These are phyloP conservation scores for Podaxis sp. DNA, from an alignment of 768 basidiomycete genomes.

Conservation along the genomic window DNA sequence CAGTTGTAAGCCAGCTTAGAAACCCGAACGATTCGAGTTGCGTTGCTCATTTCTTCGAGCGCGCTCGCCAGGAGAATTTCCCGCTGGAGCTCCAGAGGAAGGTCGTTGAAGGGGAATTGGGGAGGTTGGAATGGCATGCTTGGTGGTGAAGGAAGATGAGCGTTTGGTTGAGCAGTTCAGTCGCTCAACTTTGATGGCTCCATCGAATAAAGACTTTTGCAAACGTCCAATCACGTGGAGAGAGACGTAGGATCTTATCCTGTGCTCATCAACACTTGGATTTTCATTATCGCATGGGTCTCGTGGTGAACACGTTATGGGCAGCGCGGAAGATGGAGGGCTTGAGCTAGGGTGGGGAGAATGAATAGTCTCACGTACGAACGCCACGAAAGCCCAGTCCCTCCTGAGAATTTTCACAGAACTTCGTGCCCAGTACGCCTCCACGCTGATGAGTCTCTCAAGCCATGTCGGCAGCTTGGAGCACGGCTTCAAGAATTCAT, in stretches of 20 bases:
- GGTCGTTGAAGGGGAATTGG: constrained; percentile 29
- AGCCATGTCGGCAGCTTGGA: constrained; percentile 5
- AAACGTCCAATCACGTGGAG: constrained; percentile 31
- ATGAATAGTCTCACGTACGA: constrained; percentile 10
- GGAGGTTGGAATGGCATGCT: constrained; percentile 19
- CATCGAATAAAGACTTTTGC: constrained; percentile 25
- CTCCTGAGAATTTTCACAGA: constrained; percentile 16
- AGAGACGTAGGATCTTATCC: constrained; percentile 16
- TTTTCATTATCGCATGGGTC: constrained; percentile 21
- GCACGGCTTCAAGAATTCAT: neutral
- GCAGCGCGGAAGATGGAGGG: neutral
- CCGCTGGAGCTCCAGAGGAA: constrained; percentile 41
- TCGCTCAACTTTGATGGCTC: constrained; percentile 19
- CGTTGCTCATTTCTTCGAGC: constrained; percentile 24
- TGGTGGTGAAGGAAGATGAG: constrained; percentile 22
- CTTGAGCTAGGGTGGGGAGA: neutral
- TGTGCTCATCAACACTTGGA: constrained; percentile 5
- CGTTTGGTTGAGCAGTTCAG: constrained; percentile 27
- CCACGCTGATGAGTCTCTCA: neutral
- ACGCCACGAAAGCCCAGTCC: neutral
- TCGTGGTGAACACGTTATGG: neutral
- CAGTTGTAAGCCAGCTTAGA: constrained; percentile 34
- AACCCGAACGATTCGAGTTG: constrained; percentile 33
- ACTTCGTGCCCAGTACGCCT: neutral
- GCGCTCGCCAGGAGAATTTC: constrained; percentile 37